A percentile compares a stretch with the other conserved stretches of the same genome.
These are phyloP conservation scores for Zygoascus tannicola DNA, from an alignment of 805 yeast genomes.

Conservation along the genomic window DNA sequence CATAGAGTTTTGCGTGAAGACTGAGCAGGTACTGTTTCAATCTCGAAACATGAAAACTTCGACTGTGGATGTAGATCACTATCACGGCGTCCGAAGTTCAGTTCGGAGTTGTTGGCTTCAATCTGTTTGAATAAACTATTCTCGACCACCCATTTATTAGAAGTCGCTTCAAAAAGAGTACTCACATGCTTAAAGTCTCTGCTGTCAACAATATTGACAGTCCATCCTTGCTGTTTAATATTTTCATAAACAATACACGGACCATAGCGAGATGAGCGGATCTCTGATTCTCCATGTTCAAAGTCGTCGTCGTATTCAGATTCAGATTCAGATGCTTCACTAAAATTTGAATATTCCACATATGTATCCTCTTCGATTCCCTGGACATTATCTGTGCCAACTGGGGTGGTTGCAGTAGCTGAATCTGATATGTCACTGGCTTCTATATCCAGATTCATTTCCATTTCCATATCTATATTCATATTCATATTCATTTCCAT, in stretches of 20 bases:
- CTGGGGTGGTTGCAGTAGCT: not conserved
- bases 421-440: not conserved
- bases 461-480: not conserved
- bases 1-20: not conserved
- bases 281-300: not conserved
- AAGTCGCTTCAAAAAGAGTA: constrained; percentile 39
- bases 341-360: not conserved
- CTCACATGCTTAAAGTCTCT: constrained; percentile 41
- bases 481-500: not conserved
- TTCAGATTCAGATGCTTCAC: not conserved
- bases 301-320: not conserved
- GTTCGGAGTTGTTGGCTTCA: constrained; percentile 6
- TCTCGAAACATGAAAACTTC: constrained; percentile 14
- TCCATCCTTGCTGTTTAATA: constrained; percentile 47
- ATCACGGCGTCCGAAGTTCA: not conserved
- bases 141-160: constrained; percentile 35
- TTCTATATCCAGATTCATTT: not conserved
- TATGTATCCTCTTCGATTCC: not conserved
- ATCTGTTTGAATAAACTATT: constrained; percentile 14
- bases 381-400: not conserved
- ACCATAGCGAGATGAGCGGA: constrained; percentile 7
- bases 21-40: not conserved
- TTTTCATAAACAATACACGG: constrained; percentile 11
- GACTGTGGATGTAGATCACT: constrained; percentile 11
- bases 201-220: constrained; percentile 34